A percentile compares a stretch with the other conserved stretches of the same genome.
Evolutionary conservation across 1,139 yeast genomes (phyloP).

Genomic region (Taphrina wiesneri): DNA sequence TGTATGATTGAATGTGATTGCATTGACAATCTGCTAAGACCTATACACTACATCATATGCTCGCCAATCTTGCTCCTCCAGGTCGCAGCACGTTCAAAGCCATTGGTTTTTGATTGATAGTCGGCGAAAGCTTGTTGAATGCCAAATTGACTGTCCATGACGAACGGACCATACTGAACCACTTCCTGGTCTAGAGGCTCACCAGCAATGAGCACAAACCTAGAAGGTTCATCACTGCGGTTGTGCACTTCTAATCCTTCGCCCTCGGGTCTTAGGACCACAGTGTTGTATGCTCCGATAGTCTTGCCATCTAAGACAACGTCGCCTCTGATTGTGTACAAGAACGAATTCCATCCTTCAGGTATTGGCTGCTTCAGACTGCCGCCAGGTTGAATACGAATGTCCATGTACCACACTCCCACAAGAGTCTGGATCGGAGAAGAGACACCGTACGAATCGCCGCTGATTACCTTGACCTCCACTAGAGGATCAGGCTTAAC

Average conservation of each 20-base stretch:
- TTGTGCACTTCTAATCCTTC: constrained; percentile 47
- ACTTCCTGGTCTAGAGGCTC: constrained; percentile 71
- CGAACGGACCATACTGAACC: constrained; percentile 90
- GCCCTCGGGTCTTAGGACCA: constrained; percentile 69
- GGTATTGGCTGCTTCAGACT: constrained; percentile 63
- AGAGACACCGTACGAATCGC: constrained; percentile 63
- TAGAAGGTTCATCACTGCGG: constrained; percentile 46
- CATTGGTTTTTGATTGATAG: constrained; percentile 67
- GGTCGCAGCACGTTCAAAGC: constrained; percentile 67
- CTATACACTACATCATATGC: constrained; percentile 2
- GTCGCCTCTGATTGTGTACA: constrained; percentile 70
- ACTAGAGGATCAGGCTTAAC: constrained; percentile 68
- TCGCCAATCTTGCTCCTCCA: constrained; percentile 69
- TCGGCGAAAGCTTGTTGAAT: constrained; percentile 69
- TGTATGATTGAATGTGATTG: too few species aligned
- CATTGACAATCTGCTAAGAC: too few species aligned
- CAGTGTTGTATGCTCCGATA: constrained; percentile 55
- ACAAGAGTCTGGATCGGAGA: constrained; percentile 52
- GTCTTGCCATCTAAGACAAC: constrained; percentile 53
- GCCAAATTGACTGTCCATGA: constrained; percentile 63
- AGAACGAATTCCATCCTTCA: constrained; percentile 65
- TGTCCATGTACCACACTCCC: constrained; percentile 63
- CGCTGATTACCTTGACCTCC: constrained; percentile 71
- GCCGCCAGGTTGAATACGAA: constrained; percentile 67
- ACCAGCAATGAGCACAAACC: constrained; percentile 76